Evolutionary conservation across 116 monocot genomes (phyloP).

Genomic region (Zostera marina): DNA sequence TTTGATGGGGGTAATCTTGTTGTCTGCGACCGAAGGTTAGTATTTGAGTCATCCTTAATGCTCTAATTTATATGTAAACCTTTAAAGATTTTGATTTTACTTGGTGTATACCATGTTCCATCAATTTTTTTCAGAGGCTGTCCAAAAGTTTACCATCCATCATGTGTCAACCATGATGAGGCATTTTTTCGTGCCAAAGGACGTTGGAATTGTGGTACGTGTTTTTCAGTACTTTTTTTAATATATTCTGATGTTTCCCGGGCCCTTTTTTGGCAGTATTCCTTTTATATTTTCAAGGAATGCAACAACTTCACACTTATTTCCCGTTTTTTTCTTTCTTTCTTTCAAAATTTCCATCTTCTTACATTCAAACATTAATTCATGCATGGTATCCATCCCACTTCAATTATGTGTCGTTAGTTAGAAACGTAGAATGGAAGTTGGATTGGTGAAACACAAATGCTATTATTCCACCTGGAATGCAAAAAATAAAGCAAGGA

Average conservation of each 20-base stretch:
- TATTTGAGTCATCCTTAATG: not conserved
- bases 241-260: not conserved
- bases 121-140: slow-evolving; percentile 44
- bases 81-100: not conserved
- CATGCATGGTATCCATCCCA: no score
- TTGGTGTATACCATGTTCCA: not conserved
- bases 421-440: no score
- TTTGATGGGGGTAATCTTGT: slow-evolving; percentile 98
- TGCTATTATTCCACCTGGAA: no score
- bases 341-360: no score
- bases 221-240: not conserved
- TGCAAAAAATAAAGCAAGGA: no score
- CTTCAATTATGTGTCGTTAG: no score
- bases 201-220: slow-evolving; percentile 88
- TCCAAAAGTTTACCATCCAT: slow-evolving; percentile 95
- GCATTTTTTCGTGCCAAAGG: slow-evolving; percentile 87
- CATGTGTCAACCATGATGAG: slow-evolving; percentile 91
- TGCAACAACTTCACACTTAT: no score
- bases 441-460: no score
- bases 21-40: slow-evolving; percentile 88
- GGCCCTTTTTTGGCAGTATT: no score
- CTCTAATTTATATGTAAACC: not conserved
- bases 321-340: no score
- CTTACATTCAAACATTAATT: no score
- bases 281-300: no score